These are phyloP conservation scores for Athelia psychrophila DNA, from an alignment of 1,284 basidiomycete genomes.

Conservation along the genomic window DNA sequence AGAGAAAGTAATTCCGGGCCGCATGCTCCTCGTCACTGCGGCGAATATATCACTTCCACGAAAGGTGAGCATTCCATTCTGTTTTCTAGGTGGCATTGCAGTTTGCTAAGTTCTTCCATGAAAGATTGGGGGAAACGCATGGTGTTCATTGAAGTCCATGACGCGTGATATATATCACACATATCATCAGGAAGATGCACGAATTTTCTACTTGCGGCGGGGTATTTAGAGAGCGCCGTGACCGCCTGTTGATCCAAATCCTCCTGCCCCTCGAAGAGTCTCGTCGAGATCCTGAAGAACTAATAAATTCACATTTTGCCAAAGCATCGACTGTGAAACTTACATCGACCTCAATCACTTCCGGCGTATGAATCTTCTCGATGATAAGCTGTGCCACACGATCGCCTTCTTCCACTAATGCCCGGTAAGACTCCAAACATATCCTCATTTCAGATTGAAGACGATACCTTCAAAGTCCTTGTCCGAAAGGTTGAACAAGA, in stretches of 20 bases:
- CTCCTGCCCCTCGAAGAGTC: constrained; percentile 82
- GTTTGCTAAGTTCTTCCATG: too few relatives aligned
- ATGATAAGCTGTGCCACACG: constrained; percentile 94
- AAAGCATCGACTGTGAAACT: constrained; percentile 22
- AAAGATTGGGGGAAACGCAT: too few relatives aligned
- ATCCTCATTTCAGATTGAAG: constrained; percentile 7
- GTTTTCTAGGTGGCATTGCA: too few relatives aligned
- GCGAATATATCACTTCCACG: too few relatives aligned
- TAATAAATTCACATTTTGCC: constrained; percentile 3
- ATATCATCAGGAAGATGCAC: too few relatives aligned
- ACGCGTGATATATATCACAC: too few relatives aligned
- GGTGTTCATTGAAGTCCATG: too few relatives aligned
- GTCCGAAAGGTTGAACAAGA: constrained; percentile 92
- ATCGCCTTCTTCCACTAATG: constrained; percentile 84
- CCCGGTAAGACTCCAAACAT: constrained; percentile 1
- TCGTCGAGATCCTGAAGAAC: constrained; percentile 71
- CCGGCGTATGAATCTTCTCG: constrained; percentile 87
- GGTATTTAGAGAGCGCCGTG: constrained; percentile 48
- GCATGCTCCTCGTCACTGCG: not conserved
- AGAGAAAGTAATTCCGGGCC: constrained; percentile 16
- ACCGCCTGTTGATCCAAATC: constrained; percentile 95
- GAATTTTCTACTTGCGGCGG: too few relatives aligned
- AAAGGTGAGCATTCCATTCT: too few relatives aligned
- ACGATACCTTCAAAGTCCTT: constrained; percentile 79
- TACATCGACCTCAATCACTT: constrained; percentile 83